Evolutionary conservation across 2,329 filamentous ascomycete species (phyloP), one percentile per base, ranked within the genome.

Genomic region (Xylaria arbuscula): DNA sequence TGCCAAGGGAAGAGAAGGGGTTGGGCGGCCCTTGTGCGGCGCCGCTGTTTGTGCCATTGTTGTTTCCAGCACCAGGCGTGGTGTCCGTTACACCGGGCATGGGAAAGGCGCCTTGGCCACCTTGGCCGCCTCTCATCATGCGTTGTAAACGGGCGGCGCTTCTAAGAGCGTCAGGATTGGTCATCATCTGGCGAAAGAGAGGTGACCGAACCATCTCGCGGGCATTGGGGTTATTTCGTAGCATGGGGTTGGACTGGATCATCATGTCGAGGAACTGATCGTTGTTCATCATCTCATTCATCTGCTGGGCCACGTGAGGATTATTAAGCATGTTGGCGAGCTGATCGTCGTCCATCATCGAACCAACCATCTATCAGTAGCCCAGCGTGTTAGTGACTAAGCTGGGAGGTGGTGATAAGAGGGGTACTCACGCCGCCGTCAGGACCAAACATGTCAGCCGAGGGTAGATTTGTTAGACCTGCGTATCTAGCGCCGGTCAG

Each of bases 221-320:
- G 24, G 93, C 92, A 68, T 91, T 88, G 48, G 92, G 92, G 64
- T 76, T 75, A 64, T 77, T 76, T 17, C 76, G 76, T 9, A 77
- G 62, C 72, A 77, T 75, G 2, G 96, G 96, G 78, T 97, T 97
- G 77, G 92, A 89, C 75, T 96, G 89, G 75, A 99, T 94, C 87
- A 98, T 93, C 88, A 97, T 93, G 77, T 98, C 93, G 78, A 98
- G 88, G 75, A 99, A 92, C 19, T 90, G 88, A n/a, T 96, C 95
- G 81, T 98, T 98, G 80, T 94, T 93, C 79, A 99, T 91, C 42
- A 94, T 93, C 81, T 98, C 95, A 80, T 96, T 97, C 88, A 99
- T 92, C 64, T 91, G 90, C 72, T 93, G 91, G 71, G 93, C 89
- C 65, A 97, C 90, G 77, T 93, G 91, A 24, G 96, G 96, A 77